Base-by-base conservation (phyloP, 257 asterid genomes). In the Knoxia roxburghii region DNA sequence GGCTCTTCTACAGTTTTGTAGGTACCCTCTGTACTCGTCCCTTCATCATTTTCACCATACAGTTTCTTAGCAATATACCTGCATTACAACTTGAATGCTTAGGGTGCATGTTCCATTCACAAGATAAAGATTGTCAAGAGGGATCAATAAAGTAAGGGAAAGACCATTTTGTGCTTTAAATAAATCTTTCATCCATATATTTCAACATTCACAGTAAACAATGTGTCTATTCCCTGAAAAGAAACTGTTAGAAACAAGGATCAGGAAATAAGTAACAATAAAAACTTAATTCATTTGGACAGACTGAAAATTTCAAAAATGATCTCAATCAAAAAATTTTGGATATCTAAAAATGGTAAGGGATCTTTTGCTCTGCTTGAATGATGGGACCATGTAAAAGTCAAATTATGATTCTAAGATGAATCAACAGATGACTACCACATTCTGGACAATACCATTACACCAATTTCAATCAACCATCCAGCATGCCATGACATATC, bases 61-160 rank as follows among this genome's bases (percentile, higher is more conserved):
- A 88, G 80, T 18, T 91, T 86, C 76, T 80, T 83, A 56, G 97
- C 96, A 81, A 90, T 84, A 73, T 86, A 93, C 84, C 98, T 89
- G 84, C 76, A 78, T 63, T 56, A 26, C 4, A 46, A 41, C 50
- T 27, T 40, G 39, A 65, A 71, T 55, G 62, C 68, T 61, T 67
- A 37, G 29, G 68, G n/a, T 23, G 56, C 29, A 73, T 8, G 41
- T 9, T 20, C 26, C 43, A 30, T 40, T 32, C 52, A 54, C 20
- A 40, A 63, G 6, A 37, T 7, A 29, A 50, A 64, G 20, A 30
- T 50, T 55, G 33, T 15, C 51, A 53, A 40, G 13, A 62, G 15
- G 48, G 14, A 2, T 17, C 27, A 15, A 7, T 23, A 39, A 41
- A 50, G 0, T 17, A 35, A 21, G 18, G 11, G 20, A 48, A 9